Conservation (phyloP, 495 filamentous ascomycete genomes). For the Halenospora varia region DNA sequence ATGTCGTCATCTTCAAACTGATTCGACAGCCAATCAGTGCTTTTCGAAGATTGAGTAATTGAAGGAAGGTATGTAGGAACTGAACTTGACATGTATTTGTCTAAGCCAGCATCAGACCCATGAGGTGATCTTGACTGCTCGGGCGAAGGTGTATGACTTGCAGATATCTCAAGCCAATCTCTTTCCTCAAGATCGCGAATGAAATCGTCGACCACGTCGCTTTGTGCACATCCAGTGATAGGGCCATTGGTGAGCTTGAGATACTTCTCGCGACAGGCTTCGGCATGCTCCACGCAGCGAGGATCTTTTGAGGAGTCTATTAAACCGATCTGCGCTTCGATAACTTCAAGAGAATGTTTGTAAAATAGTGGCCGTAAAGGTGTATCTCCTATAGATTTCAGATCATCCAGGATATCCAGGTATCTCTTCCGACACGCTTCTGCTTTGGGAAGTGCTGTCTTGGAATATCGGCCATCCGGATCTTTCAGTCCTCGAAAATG, state of each 20-base stretch:
- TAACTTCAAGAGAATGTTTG: not conserved
- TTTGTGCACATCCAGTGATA: not conserved
- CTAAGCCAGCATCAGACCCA: not conserved
- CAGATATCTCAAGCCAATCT: not conserved
- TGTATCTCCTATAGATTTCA: not conserved
- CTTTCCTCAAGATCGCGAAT: not conserved
- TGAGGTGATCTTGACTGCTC: no score
- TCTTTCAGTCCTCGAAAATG: not conserved
- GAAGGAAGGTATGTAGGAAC: no score
- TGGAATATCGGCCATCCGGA: not conserved
- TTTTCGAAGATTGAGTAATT: no score
- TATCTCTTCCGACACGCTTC: not conserved
- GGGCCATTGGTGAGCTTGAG: not conserved
- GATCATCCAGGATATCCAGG: slow-evolving; percentile 4
- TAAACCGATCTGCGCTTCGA: not conserved
- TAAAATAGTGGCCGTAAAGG: not conserved
- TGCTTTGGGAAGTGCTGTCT: not conserved
- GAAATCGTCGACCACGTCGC: not conserved
- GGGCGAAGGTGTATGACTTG: not conserved
- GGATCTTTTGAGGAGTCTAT: not conserved
- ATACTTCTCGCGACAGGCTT: not conserved
- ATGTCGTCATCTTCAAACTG: not conserved
- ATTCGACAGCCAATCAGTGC: not conserved
- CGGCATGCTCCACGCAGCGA: not conserved
- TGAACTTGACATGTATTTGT: not conserved